Conservation (phyloP, 305 asterid species). For the Fraxinus angustifolia region DNA sequence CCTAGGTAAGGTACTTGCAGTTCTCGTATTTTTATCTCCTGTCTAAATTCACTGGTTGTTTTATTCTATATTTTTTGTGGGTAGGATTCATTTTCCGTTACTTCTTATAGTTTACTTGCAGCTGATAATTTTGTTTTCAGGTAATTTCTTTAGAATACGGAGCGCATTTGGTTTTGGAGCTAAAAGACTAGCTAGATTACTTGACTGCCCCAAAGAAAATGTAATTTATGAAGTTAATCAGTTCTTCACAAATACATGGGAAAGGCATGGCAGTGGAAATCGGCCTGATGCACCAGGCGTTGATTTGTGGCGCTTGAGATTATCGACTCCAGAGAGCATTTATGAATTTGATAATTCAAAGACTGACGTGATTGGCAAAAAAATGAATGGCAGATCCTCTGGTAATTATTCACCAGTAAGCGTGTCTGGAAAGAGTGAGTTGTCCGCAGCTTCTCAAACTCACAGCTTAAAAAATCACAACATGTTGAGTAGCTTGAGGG, state of each 20-base stretch:
- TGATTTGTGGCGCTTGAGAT: constrained; percentile 40
- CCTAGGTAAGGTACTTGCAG: not conserved
- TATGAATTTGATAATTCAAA: constrained; percentile 37
- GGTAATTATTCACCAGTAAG: constrained; percentile 39
- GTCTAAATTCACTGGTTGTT: not conserved
- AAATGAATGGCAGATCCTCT: constrained; percentile 36
- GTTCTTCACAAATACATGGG: constrained; percentile 86
- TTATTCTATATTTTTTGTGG: not conserved
- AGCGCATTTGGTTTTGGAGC: constrained; percentile 97
- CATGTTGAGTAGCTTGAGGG: constrained; percentile 38
- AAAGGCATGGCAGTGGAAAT: constrained; percentile 74
- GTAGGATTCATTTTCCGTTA: not conserved
- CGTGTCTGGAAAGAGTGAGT: constrained; percentile 31
- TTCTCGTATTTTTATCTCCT: not conserved
- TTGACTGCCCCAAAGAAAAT: constrained; percentile 67
- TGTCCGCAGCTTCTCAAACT: constrained; percentile 41
- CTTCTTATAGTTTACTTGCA: constrained; percentile 7
- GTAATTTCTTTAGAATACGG: constrained; percentile 84
- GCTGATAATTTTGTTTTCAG: constrained; percentile 36
- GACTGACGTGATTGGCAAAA: constrained; percentile 32
- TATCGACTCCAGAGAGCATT: constrained; percentile 38
- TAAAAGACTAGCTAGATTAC: constrained; percentile 65
- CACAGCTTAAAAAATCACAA: constrained; percentile 48
- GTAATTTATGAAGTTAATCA: constrained; percentile 66
- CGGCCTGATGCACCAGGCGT: constrained; percentile 76